Evolutionary conservation across 2,329 filamentous ascomycete genomes (phyloP).

Genomic region (Arthrobotrys sphaeroides): DNA sequence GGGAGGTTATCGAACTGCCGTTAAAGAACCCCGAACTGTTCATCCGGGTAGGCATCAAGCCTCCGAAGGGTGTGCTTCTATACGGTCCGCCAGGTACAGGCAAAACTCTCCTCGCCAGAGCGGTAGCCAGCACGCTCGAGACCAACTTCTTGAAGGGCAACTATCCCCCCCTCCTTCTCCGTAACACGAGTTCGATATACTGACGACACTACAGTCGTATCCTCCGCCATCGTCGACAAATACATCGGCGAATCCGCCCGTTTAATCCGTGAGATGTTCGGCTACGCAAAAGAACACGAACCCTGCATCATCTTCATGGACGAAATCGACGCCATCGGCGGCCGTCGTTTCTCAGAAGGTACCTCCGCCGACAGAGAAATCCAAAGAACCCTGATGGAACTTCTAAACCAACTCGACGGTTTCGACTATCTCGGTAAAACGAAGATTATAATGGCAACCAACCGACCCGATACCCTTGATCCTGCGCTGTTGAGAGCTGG

Average conservation of each 20-base stretch:
- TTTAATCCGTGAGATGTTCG: slow-evolving; percentile 98
- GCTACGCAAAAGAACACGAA: slow-evolving; percentile 98
- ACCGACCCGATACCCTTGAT: slow-evolving; percentile 94
- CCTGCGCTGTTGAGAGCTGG: slow-evolving; percentile 91
- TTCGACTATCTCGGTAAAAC: slow-evolving; percentile 99
- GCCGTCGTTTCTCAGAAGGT: slow-evolving; percentile 93
- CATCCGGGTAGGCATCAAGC: slow-evolving; percentile 95
- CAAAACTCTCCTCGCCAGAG: slow-evolving; percentile 92
- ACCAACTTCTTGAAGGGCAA: slow-evolving; percentile 97
- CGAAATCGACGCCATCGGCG: slow-evolving; percentile 98
- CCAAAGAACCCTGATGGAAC: slow-evolving; percentile 96
- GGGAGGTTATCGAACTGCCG: slow-evolving; percentile 96
- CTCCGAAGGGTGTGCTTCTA: slow-evolving; percentile 93
- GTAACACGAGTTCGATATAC: neutral
- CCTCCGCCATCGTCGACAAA: slow-evolving; percentile 98
- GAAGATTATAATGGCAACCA: slow-evolving; percentile 99
- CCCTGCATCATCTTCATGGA: slow-evolving; percentile 99
- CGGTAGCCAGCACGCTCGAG: slow-evolving; percentile 93
- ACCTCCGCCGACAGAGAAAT: slow-evolving; percentile 98
- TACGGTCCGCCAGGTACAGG: slow-evolving; percentile 97
- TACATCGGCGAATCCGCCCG: slow-evolving; percentile 98
- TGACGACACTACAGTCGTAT: slow-evolving; percentile 75
- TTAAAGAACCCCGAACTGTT: slow-evolving; percentile 99
- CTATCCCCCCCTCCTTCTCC: slow-evolving; percentile 11
- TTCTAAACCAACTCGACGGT: slow-evolving; percentile 97